Evolutionary conservation across 139 green algal genomes (phyloP).

Genomic region (Closterium sp.): DNA sequence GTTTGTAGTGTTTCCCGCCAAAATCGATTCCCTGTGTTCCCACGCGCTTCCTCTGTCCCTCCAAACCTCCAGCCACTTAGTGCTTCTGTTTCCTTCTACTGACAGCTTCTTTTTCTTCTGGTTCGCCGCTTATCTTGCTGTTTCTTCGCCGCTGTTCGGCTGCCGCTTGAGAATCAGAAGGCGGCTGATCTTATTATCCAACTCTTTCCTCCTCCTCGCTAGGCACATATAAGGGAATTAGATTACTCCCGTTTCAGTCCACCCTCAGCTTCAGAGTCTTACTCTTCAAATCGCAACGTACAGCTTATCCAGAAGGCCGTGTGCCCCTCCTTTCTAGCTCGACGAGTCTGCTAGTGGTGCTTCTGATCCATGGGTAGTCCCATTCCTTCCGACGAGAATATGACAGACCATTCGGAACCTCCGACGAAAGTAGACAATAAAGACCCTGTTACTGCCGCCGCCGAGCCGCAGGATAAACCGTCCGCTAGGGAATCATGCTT

Average conservation of each 20-base stretch:
- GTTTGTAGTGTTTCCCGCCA: not conserved
- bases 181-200: too few species aligned
- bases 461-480: not conserved
- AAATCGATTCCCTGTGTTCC: not conserved
- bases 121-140: too few species aligned
- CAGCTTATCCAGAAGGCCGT: not conserved
- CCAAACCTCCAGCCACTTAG: not conserved
- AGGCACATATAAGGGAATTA: too few species aligned
- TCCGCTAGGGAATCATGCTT: not conserved
- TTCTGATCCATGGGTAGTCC: not conserved
- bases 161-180: too few species aligned
- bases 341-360: not conserved
- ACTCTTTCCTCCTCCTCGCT: too few species aligned
- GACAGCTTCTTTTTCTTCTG: too few species aligned
- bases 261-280: not conserved
- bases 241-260: not conserved
- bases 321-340: not conserved
- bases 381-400: not conserved
- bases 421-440: not conserved
- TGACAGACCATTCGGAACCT: not conserved
- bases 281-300: not conserved
- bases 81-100: not conserved
- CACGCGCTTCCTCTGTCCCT: not conserved
- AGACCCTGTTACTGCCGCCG: not conserved
- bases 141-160: too few species aligned